Evolutionary conservation across 306 rosid species (phyloP).

Genomic region (Medicago arabica): DNA sequence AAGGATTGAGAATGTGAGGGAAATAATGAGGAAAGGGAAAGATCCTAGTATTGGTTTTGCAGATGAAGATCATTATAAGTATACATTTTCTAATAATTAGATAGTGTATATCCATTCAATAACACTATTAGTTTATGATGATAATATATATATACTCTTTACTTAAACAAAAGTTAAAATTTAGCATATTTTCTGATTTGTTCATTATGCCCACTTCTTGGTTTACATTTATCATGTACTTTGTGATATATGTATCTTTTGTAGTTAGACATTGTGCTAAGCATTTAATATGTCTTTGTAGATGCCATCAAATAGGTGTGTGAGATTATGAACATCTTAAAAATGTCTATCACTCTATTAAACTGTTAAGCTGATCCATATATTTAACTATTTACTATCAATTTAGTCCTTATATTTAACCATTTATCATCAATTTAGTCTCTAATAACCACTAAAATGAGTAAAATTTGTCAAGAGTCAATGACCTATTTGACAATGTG

Average conservation of each 20-base stretch:
- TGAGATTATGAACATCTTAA: too few species aligned
- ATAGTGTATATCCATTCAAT: neutral
- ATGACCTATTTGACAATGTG: too few species aligned
- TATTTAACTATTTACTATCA: too few species aligned
- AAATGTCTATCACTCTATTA: too few species aligned
- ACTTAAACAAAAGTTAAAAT: neutral
- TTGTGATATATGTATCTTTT: neutral
- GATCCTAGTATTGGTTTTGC: slow-evolving; percentile 90
- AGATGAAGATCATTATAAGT: slow-evolving; percentile 81
- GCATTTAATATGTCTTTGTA: too few species aligned
- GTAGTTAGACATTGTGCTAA: too few species aligned
- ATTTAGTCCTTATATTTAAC: too few species aligned
- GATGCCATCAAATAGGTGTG: too few species aligned
- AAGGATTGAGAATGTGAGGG: slow-evolving; percentile 69
- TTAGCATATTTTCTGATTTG: slow-evolving; percentile 14
- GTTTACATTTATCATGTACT: slow-evolving; percentile 10
- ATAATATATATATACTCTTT: neutral
- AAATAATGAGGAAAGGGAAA: slow-evolving; percentile 57
- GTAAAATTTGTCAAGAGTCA: too few species aligned
- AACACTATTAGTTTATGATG: neutral
- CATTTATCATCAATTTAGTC: too few species aligned
- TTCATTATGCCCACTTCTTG: neutral
- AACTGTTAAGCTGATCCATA: too few species aligned
- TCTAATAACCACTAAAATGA: too few species aligned
- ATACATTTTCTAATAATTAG: slow-evolving; percentile 58